These are phyloP conservation scores for Selaginella moellendorffii DNA, from an alignment of 75 land plant species.

Conservation along the genomic window DNA sequence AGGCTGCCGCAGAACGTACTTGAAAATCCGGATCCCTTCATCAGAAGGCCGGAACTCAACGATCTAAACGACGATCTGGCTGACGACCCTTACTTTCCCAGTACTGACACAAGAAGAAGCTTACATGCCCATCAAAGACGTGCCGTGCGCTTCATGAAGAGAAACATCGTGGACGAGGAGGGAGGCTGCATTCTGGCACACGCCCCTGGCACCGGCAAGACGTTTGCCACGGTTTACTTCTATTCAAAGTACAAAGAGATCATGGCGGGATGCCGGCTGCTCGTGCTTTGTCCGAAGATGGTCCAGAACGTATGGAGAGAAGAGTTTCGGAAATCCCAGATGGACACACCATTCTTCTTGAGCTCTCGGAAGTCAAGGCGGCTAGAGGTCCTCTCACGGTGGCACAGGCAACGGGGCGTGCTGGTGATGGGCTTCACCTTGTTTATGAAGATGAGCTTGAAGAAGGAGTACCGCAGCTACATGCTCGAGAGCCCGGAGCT, in stretches of 20 bases:
- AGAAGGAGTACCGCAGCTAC: slow-evolving; percentile 15
- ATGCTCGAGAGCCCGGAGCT: slow-evolving; percentile 43
- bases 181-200: slow-evolving; percentile 93
- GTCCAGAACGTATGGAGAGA: slow-evolving; percentile 46
- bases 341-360: slow-evolving; percentile 9
- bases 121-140: not conserved
- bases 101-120: not conserved
- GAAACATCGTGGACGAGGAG: slow-evolving; percentile 8
- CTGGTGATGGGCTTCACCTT: slow-evolving; percentile 40
- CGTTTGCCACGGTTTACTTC: slow-evolving; percentile 67
- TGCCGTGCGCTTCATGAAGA: not conserved
- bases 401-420: slow-evolving; percentile 34
- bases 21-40: no score
- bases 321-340: slow-evolving; percentile 58
- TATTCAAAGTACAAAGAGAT: slow-evolving; percentile 51
- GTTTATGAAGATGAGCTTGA: slow-evolving; percentile 31
- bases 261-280: slow-evolving; percentile 38
- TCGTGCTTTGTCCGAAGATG: slow-evolving; percentile 59
- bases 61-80: no score
- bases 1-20: no score
- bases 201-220: slow-evolving; percentile 94
- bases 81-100: no score
- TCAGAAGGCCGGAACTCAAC: no score
- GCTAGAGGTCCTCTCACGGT: slow-evolving; percentile 10
- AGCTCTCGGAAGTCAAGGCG: not conserved